These are phyloP conservation scores for Triticum dicoccoides DNA, from an alignment of 176 grass and related monocot genomes.

Conservation along the genomic window DNA sequence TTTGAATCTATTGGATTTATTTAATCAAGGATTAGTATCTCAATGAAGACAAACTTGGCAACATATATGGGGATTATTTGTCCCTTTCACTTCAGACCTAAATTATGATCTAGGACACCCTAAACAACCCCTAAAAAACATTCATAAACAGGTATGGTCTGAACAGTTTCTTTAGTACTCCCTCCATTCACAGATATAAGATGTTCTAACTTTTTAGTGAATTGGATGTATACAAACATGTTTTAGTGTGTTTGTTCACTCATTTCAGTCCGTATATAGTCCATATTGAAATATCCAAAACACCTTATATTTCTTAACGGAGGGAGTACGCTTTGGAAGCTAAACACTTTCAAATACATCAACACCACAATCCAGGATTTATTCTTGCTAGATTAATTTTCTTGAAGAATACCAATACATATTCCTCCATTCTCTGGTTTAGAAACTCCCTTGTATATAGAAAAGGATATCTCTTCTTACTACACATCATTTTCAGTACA, in stretches of 20 bases:
- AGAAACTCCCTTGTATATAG: neutral
- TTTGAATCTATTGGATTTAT: constrained; percentile 3
- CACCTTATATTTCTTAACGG: no score
- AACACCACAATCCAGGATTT: neutral
- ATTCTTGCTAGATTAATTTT: neutral
- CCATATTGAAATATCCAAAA: no score
- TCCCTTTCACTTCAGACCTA: constrained; percentile 24
- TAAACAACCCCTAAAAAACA: neutral
- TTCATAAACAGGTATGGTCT: neutral
- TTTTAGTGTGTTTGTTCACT: no score
- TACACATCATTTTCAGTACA: neutral
- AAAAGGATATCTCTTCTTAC: neutral
- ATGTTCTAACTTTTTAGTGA: no score
- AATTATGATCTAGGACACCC: neutral
- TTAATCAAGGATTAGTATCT: constrained; percentile 10
- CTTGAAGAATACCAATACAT: neutral
- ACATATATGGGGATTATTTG: neutral
- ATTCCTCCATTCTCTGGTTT: neutral
- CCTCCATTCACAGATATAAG: no score
- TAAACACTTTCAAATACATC: neutral
- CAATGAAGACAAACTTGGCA: constrained; percentile 22
- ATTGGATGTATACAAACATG: no score
- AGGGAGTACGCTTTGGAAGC: neutral
- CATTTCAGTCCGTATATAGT: no score
- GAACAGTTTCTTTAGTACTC: neutral